These are phyloP conservation scores for Chaetomiaceae sp. DNA, from an alignment of 2,329 filamentous ascomycete species.

Conservation along the genomic window DNA sequence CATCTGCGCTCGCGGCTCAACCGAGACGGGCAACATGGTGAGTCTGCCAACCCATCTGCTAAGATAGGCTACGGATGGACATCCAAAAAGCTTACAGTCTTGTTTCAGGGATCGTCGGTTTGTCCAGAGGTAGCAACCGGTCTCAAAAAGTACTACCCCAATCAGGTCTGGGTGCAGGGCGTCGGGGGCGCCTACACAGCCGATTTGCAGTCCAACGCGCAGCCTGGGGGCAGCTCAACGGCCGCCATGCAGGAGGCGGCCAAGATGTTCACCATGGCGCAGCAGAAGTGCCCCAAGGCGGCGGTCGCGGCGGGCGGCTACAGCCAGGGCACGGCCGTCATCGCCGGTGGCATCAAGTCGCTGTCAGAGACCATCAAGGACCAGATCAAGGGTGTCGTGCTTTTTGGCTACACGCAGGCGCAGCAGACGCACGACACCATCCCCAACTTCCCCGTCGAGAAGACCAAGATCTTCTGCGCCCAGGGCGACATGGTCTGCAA, in stretches of 20 bases:
- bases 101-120: slow-evolving; percentile 3
- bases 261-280: slow-evolving; percentile 34
- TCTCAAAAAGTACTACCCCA: slow-evolving; percentile 26
- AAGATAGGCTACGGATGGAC: not conserved
- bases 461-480: slow-evolving; percentile 35
- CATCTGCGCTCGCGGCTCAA: slow-evolving; percentile 36
- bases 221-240: slow-evolving; percentile 15
- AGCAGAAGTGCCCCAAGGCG: slow-evolving; percentile 36
- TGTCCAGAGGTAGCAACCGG: slow-evolving; percentile 17
- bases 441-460: slow-evolving; percentile 31
- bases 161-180: slow-evolving; percentile 38
- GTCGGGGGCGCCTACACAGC: slow-evolving; percentile 34
- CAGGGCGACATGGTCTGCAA: slow-evolving; percentile 26
- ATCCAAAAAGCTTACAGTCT: not conserved
- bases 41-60: not conserved
- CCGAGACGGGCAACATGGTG: slow-evolving; percentile 35
- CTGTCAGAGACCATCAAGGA: not conserved
- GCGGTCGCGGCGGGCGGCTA: slow-evolving; percentile 20
- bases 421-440: slow-evolving; percentile 35
- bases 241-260: slow-evolving; percentile 36
- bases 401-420: slow-evolving; percentile 38
- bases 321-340: slow-evolving; percentile 36
- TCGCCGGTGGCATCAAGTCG: slow-evolving; percentile 34
- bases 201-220: slow-evolving; percentile 16
- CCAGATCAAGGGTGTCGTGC: slow-evolving; percentile 30